Percentiles rank a stretch among this genome's conserved stretches.
phyloP scores from a whole-genome alignment of 75 land plant species.

The Adiantum capillusveneris region DNA sequence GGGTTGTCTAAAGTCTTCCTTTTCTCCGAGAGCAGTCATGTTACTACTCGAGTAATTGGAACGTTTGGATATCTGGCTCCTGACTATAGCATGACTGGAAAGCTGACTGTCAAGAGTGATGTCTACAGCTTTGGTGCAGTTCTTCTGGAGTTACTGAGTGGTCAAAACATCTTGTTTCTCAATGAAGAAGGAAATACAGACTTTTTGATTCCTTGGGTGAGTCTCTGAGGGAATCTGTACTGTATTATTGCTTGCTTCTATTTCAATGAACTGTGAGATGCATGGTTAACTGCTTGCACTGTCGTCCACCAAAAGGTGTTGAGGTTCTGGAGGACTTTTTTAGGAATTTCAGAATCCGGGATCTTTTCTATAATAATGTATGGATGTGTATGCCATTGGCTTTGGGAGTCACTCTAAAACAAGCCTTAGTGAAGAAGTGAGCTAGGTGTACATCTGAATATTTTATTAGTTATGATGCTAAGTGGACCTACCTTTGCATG shows the following conservation, averaged over 20 bases:
- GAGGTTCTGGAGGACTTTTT: too few species aligned
- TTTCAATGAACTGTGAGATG: not conserved
- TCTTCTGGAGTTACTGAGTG: conserved; percentile 6
- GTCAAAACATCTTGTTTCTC: not conserved
- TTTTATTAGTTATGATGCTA: too few species aligned
- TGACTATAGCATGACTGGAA: conserved; percentile 16
- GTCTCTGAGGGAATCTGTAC: too few species aligned
- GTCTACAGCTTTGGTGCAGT: conserved; percentile 15
- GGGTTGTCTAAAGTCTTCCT: conserved; percentile 9
- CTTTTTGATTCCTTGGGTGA: conserved; percentile 13
- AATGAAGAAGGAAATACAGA: conserved; percentile 1
- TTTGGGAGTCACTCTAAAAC: too few species aligned
- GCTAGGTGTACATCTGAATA: too few species aligned
- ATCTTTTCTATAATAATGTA: too few species aligned
- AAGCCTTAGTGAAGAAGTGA: too few species aligned
- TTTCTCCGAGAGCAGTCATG: conserved; percentile 6
- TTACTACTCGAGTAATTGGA: conserved; percentile 12
- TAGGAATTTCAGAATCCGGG: too few species aligned
- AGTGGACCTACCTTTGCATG: too few species aligned
- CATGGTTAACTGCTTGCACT: not conserved
- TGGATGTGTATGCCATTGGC: too few species aligned
- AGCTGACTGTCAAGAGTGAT: conserved; percentile 15
- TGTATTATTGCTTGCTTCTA: too few species aligned
- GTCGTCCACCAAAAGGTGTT: too few species aligned
- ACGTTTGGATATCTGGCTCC: conserved; percentile 15